phyloP scores from a whole-genome alignment of 768 basidiomycete species.

The Phanerochaete sordida region DNA sequence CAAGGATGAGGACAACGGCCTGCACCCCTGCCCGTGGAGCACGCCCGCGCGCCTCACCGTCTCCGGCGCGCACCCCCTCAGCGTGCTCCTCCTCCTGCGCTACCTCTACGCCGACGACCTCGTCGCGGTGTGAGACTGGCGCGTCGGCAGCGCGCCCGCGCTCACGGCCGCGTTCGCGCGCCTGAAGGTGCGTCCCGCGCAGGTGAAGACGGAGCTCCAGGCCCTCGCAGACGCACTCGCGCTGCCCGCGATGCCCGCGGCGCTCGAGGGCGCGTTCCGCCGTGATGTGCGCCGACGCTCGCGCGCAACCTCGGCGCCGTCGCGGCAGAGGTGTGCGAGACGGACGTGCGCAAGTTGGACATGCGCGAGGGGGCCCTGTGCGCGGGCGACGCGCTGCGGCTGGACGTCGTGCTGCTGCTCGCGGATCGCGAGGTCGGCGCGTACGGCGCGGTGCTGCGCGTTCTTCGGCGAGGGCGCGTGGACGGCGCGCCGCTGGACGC shows the following conservation, averaged over 20 bases:
- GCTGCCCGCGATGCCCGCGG: conserved; percentile 49
- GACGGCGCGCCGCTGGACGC: conserved; percentile 63
- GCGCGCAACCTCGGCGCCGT: conserved; percentile 40
- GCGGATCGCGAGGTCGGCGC: conserved; percentile 60
- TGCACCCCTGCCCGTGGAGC: conserved; percentile 8
- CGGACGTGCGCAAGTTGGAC: too few species aligned
- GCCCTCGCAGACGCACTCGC: conserved; percentile 54
- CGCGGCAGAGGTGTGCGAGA: background rate
- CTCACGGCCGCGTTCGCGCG: conserved; percentile 30
- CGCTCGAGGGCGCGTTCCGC: conserved; percentile 62
- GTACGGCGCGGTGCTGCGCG: conserved; percentile 76
- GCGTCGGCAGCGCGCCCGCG: conserved; percentile 46
- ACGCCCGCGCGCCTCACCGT: conserved; percentile 34
- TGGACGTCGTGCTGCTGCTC: conserved; percentile 73
- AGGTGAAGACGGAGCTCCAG: conserved; percentile 63
- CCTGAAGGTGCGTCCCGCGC: conserved; percentile 36
- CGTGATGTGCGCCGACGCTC: conserved; percentile 46
- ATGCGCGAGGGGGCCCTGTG: too few species aligned
- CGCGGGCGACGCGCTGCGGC: conserved; percentile 29
- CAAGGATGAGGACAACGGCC: background rate
- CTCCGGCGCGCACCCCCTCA: conserved; percentile 55
- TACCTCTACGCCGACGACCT: conserved; percentile 90
- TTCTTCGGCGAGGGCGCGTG: conserved; percentile 80
- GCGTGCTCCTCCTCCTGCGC: conserved; percentile 70
- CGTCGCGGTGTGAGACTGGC: conserved; percentile 79